These are phyloP conservation scores for Stagonosporopsis vannaccii DNA, from an alignment of 2,329 filamentous ascomycete species.

Conservation along the genomic window DNA sequence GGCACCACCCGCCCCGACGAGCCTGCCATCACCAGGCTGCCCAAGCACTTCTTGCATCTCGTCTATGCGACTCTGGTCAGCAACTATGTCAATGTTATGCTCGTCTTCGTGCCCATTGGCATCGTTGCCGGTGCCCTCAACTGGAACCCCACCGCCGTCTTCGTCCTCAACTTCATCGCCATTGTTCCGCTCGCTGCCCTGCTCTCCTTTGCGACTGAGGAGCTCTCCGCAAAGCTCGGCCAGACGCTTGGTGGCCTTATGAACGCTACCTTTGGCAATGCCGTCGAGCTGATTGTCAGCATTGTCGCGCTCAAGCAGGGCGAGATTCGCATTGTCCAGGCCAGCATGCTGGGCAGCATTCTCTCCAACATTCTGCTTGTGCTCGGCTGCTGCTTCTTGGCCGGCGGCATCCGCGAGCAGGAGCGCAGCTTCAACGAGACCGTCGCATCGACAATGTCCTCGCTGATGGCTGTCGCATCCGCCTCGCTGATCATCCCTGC, in stretches of 20 bases:
- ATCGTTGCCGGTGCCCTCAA: conserved; percentile 69
- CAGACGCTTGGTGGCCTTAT: conserved; percentile 76
- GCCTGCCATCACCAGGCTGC: conserved; percentile 36
- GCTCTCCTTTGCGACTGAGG: conserved; percentile 79
- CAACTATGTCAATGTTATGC: conserved; percentile 71
- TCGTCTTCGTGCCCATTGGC: conserved; percentile 77
- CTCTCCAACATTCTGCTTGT: conserved; percentile 91
- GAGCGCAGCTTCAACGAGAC: conserved; percentile 71
- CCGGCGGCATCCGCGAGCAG: conserved; percentile 54
- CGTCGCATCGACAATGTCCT: conserved; percentile 78
- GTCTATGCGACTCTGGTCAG: conserved; percentile 55
- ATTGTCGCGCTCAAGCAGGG: conserved; percentile 86
- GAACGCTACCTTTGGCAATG: conserved; percentile 81
- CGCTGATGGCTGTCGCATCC: conserved; percentile 63
- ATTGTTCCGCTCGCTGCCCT: conserved; percentile 79
- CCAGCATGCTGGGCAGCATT: conserved; percentile 95
- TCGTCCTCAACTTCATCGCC: conserved; percentile 80
- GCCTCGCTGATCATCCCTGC: conserved; percentile 63
- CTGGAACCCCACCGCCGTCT: conserved; percentile 73
- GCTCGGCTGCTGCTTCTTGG: conserved; percentile 62
- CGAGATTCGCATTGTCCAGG: conserved; percentile 95
- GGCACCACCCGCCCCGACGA: conserved; percentile 32
- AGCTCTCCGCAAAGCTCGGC: conserved; percentile 74
- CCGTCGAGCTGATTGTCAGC: conserved; percentile 84
- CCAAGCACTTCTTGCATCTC: conserved; percentile 44